phyloP scores from a whole-genome alignment of 1,284 basidiomycete genomes.

The Puccinia polysora region DNA sequence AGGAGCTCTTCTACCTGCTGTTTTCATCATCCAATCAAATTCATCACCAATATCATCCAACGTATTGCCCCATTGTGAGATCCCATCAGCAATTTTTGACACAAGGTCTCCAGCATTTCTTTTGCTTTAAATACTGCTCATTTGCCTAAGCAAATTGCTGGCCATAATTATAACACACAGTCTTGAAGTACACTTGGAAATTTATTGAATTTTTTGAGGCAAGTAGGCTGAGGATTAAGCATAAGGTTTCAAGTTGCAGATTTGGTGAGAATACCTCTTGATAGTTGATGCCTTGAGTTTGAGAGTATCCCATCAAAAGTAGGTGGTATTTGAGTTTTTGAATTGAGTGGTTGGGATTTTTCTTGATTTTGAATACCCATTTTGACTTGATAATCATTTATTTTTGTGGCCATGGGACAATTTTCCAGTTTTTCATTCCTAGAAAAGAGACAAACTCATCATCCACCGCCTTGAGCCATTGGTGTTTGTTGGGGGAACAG shows the following conservation, averaged over 20 bases:
- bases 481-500: neutral
- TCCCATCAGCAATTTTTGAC: too few relatives aligned
- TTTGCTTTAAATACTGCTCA: too few relatives aligned
- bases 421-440: neutral
- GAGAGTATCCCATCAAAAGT: neutral
- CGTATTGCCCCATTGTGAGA: too few relatives aligned
- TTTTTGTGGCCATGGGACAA: neutral
- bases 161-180: too few relatives aligned
- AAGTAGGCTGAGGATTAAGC: neutral
- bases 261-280: neutral
- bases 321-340: neutral
- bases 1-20: too few relatives aligned
- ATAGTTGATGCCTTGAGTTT: neutral
- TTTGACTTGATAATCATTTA: neutral
- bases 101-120: too few relatives aligned
- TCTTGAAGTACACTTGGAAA: neutral
- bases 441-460: neutral
- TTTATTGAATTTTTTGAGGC: neutral
- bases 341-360: neutral
- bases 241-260: neutral
- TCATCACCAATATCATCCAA: too few relatives aligned
- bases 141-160: too few relatives aligned
- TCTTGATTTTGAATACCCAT: neutral
- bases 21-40: too few relatives aligned
- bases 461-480: neutral